Evolutionary conservation across 345 rosid species (phyloP), one percentile per base, ranked within the genome.

Genomic region (Gossypium raimondii): DNA sequence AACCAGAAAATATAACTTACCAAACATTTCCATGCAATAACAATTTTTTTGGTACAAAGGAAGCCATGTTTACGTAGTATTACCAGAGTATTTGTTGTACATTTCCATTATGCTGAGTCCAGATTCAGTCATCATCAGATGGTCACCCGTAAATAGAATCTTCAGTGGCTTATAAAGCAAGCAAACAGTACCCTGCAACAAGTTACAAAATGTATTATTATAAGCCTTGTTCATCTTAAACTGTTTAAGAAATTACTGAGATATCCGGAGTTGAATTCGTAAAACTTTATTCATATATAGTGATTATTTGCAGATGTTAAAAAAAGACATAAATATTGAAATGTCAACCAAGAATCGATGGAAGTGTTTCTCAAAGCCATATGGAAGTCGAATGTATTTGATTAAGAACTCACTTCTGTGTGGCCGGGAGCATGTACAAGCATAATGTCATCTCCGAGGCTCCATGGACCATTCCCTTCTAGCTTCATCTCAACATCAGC

Each of bases 391-490:
- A 7, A 45, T 27, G 24, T 22, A 11, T 64, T 64, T 6, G 69
- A 11, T 47, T 53, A 75, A n/a, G 55, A 64, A 81, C 86, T 79
- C 73, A 88, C 92, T 78, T 74, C 60, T 13, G 90, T 60, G 77
- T 89, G 90, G 67, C 92, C 90, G 1, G 92, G 89, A 62, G 86
- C 78, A 73, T 85, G 90, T 75, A 89, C 78, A 76, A 89, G 92
- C 75, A 78, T 80, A 7, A 89, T 27, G 67, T 84, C 87, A 27
- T 76, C 78, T 22, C 80, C 72, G 64, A 87, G 79, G 67, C 72
- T 85, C 92, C 92, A 89, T 41, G 92, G 88, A 64, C 92, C 90
- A n/a, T 80, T 79, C 68, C 90, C 90, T 72, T 85, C 85, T 59
- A 89, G 84, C 83, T 87, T 89, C 53, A 79, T 80, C 82, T 89